phyloP scores from a whole-genome alignment of 2,329 filamentous ascomycete genomes.

The Onygena corvina region DNA sequence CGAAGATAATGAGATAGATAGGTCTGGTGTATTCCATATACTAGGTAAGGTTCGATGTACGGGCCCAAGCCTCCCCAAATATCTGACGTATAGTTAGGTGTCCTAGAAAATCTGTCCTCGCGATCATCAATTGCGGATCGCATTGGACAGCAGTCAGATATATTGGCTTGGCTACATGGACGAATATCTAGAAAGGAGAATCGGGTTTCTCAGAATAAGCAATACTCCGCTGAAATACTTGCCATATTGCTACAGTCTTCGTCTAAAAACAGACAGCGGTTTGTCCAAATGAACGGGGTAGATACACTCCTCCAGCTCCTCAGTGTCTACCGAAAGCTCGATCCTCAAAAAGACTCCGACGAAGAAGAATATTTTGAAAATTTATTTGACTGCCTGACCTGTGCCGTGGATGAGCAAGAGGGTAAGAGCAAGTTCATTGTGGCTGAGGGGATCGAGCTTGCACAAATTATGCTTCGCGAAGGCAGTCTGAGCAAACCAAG shows the following conservation, averaged over 20 bases:
- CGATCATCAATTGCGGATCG: conserved; percentile 55
- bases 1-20: conserved; percentile 60
- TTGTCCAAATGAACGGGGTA: conserved; percentile 57
- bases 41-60: conserved; percentile 38
- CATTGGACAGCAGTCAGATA: conserved; percentile 54
- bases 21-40: conserved; percentile 75
- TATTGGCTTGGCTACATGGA: conserved; percentile 65
- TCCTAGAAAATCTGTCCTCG: conserved; percentile 78
- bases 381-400: conserved; percentile 74
- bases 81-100: conserved; percentile 29
- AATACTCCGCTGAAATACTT: conserved; percentile 84
- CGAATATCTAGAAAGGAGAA: conserved; percentile 60
- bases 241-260: conserved; percentile 78
- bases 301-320: conserved; percentile 73
- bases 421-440: conserved; percentile 76
- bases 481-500: conserved; percentile 70
- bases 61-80: neutral
- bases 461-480: conserved; percentile 81
- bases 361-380: conserved; percentile 96
- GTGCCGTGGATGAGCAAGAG: conserved; percentile 58
- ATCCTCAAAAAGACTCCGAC: conserved; percentile 71
- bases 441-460: conserved; percentile 83
- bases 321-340: conserved; percentile 70
- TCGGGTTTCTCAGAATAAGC: conserved; percentile 74
- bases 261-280: conserved; percentile 48